phyloP scores from a whole-genome alignment of 768 basidiomycete genomes.

The Psilocybe azurescens region DNA sequence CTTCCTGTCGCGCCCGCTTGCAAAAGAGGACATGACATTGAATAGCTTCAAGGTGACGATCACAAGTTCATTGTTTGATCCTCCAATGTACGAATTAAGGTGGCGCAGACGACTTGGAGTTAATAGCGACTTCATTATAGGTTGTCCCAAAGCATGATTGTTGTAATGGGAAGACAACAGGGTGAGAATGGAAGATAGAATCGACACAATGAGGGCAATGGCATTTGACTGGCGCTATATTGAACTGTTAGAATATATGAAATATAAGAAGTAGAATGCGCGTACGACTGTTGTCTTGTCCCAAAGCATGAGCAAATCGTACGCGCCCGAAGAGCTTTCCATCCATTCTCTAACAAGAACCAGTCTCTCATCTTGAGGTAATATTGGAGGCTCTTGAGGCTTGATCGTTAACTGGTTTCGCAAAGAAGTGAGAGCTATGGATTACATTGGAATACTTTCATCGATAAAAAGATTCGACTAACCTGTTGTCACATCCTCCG shows the following conservation, averaged over 20 bases:
- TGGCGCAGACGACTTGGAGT: constrained; percentile 58
- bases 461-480: background rate
- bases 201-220: constrained; percentile 49
- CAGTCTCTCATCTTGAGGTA: constrained; percentile 65
- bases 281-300: constrained; percentile 56
- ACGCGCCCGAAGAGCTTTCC: constrained; percentile 55
- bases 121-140: constrained; percentile 67
- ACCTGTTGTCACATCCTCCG: constrained; percentile 39
- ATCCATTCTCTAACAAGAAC: constrained; percentile 68
- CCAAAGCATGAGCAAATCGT: constrained; percentile 70
- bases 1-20: constrained; percentile 68
- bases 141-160: constrained; percentile 64
- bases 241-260: background rate
- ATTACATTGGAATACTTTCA: constrained; percentile 16
- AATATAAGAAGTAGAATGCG: background rate
- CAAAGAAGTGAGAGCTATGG: constrained; percentile 52
- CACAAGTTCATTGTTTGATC: constrained; percentile 67
- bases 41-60: constrained; percentile 71
- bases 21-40: constrained; percentile 64
- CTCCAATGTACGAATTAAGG: constrained; percentile 66
- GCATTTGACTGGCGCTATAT: constrained; percentile 49
- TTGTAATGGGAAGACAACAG: constrained; percentile 73
- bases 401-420: constrained; percentile 68
- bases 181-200: constrained; percentile 63
- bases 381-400: constrained; percentile 48